Conservation (phyloP, 768 basidiomycete species). For the Stropharia rugosoannulata region DNA sequence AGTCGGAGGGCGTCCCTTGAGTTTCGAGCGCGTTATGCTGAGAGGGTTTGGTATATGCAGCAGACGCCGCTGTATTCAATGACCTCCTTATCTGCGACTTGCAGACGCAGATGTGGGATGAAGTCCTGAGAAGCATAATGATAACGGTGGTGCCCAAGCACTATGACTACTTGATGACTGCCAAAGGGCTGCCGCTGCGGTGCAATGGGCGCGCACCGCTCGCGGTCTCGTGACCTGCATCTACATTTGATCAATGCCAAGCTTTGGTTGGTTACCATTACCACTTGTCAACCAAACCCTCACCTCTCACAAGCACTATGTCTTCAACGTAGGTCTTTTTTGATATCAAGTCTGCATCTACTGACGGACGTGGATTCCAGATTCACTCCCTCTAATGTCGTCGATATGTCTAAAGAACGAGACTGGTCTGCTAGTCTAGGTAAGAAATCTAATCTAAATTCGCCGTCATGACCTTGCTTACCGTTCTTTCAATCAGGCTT, state of each 20-base stretch:
- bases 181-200: too few species aligned
- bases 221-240: too few species aligned
- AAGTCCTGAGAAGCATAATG: background rate
- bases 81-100: conserved; percentile 7
- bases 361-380: conserved; percentile 26
- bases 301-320: conserved; percentile 26
- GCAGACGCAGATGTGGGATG: background rate
- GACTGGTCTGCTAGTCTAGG: conserved; percentile 74
- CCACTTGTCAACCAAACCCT: conserved; percentile 2
- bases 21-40: conserved; percentile 37
- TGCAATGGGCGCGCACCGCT: background rate
- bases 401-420: conserved; percentile 67
- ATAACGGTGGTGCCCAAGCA: too few species aligned
- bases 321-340: conserved; percentile 35
- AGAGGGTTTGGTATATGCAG: conserved; percentile 44
- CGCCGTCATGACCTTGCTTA: background rate
- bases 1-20: conserved; percentile 51
- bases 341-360: background rate
- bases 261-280: conserved; percentile 5
- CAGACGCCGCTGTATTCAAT: conserved; percentile 29
- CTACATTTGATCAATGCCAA: too few species aligned
- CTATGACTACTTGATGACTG: too few species aligned
- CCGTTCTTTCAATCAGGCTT: conserved; percentile 46
- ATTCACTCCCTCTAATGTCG: conserved; percentile 51
- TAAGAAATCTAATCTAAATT: conserved; percentile 17